Conservation (phyloP, 169 alveolate genomes). For the Perkinsus olseni region DNA sequence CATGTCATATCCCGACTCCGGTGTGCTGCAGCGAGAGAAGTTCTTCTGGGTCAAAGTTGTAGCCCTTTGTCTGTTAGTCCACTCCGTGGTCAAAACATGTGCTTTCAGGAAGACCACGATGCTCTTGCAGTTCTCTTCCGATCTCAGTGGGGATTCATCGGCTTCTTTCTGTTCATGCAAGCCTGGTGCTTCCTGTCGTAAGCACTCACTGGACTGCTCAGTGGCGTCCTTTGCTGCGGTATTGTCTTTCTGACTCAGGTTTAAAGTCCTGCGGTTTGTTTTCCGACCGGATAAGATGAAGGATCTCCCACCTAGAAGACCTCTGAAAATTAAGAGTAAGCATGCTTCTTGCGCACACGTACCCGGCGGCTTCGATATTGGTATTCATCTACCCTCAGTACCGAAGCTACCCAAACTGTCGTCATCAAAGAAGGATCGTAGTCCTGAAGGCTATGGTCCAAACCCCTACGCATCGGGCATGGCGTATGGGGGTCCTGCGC, state of each 20-base stretch:
- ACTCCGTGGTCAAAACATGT: too few species aligned
- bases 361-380: background rate
- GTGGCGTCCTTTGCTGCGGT: background rate
- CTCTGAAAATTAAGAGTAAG: background rate
- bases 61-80: background rate
- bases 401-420: background rate
- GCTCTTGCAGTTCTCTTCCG: background rate
- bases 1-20: background rate
- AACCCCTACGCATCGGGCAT: background rate
- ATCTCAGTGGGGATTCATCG: background rate
- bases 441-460: background rate
- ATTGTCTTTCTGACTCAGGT: background rate
- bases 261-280: background rate
- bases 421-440: background rate
- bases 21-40: background rate
- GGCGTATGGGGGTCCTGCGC: background rate
- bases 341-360: too few species aligned
- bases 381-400: background rate
- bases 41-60: background rate
- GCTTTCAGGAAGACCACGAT: background rate
- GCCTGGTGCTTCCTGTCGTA: background rate
- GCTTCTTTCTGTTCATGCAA: background rate
- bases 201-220: background rate
- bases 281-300: background rate
- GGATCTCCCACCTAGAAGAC: background rate